Conservation (phyloP, 495 filamentous ascomycete genomes). For the Rostrohypoxylon terebratum region DNA sequence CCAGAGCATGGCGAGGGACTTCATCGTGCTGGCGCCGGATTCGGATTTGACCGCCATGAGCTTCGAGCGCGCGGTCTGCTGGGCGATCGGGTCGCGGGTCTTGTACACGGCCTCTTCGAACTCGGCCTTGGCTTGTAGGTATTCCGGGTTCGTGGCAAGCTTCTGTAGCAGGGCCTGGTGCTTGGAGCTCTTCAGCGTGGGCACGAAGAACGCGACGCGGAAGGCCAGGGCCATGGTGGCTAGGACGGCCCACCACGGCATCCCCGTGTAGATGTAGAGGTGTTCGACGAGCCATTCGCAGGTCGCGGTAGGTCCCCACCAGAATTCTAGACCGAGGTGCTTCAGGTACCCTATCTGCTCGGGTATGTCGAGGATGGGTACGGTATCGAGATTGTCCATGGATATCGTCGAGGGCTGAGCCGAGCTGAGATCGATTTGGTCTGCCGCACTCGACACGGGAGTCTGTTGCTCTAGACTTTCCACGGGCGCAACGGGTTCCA, state of each 20-base stretch:
- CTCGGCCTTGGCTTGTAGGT: slow-evolving; percentile 60
- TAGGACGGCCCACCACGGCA: slow-evolving; percentile 87
- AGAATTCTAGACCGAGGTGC: slow-evolving; percentile 84
- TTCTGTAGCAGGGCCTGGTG: slow-evolving; percentile 66
- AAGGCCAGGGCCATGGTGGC: slow-evolving; percentile 70
- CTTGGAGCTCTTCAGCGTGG: slow-evolving; percentile 70
- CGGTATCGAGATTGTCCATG: slow-evolving; percentile 53
- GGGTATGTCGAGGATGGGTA: slow-evolving; percentile 64
- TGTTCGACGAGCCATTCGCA: slow-evolving; percentile 84
- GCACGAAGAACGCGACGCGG: slow-evolving; percentile 72
- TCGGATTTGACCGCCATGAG: slow-evolving; percentile 61
- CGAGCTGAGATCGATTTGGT: slow-evolving; percentile 11
- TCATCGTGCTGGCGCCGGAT: slow-evolving; percentile 66
- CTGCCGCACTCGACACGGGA: not conserved
- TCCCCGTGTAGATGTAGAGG: slow-evolving; percentile 75
- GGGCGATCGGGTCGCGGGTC: slow-evolving; percentile 55
- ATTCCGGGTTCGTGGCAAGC: slow-evolving; percentile 61
- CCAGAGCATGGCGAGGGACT: slow-evolving; percentile 67
- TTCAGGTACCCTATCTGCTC: slow-evolving; percentile 86
- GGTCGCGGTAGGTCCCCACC: slow-evolving; percentile 76
- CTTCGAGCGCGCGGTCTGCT: slow-evolving; percentile 59
- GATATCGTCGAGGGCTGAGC: not conserved
- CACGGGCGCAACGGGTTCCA: not conserved
- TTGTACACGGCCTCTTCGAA: slow-evolving; percentile 59
- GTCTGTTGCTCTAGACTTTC: no score